Evolutionary conservation across 1,284 basidiomycete species (phyloP), one percentile per base, ranked within the genome.

Genomic region (Marasmius tenuissimus): DNA sequence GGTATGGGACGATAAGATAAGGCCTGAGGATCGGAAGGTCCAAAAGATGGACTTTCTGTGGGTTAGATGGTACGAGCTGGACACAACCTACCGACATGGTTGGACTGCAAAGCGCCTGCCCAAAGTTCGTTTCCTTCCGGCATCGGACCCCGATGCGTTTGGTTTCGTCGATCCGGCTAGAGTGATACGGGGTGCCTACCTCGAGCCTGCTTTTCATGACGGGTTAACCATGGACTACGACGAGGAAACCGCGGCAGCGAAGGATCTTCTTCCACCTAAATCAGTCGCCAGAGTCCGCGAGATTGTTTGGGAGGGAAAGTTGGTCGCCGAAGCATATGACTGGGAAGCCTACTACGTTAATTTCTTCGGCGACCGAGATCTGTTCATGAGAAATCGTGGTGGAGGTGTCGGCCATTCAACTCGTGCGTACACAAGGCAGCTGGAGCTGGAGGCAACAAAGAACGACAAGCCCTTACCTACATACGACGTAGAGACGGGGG

Each of bases 141-240:
- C 61, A 33, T 34, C 48, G 0, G 63, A 70, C 34, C 54, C 40
- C 0, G 45, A 66, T 7, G 68, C 71, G 0, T 76, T 73, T 53
- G 70, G 68, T 0, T 76, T 76, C 62, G 45, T 76, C n/a, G 66
- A 75, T 60, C 75, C 74, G 0, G 40, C 53, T 1, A 60, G 69
- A 12, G 68, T 76, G 1, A 59, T 75, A 16, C 70, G 70, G 1
- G 72, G 60, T 0, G 60, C 61, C 0, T 72, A 77, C 50, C 48
- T 77, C 9, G 70, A 75, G 16, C 75, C 74, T 0, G 62, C 63
- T 0, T 74, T 73, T 54, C 57, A 45, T 0, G 27, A 59, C 16
- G 71, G 69, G 0, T 6, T 42, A 42, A 42, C 40, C 40, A 3
- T 6, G n/a, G 27, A 27, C 4, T 27, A 27, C 27, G 27, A 27